phyloP scores from a whole-genome alignment of 495 filamentous ascomycete genomes.

The Penicillium silybi region DNA sequence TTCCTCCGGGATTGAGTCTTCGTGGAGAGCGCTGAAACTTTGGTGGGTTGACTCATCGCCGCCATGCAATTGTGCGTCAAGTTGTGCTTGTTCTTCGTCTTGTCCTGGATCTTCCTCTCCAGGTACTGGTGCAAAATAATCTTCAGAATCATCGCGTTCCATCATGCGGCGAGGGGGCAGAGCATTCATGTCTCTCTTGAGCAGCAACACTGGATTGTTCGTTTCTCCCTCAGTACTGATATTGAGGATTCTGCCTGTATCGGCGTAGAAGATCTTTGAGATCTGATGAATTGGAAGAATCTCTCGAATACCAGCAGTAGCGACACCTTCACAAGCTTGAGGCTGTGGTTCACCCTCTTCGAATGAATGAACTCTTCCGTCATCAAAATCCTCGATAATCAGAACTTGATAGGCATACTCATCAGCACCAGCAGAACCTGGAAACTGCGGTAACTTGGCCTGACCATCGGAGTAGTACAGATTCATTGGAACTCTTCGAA shows the following conservation, averaged over 20 bases:
- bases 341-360: conserved; percentile 63
- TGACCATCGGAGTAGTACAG: conserved; percentile 23
- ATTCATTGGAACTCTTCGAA: conserved; percentile 57
- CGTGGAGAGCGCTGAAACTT: conserved; percentile 24
- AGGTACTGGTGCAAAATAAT: conserved; percentile 23
- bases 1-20: conserved; percentile 38
- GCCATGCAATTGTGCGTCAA: conserved; percentile 64
- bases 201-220: conserved; percentile 79
- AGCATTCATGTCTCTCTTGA: conserved; percentile 81
- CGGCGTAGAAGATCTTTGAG: conserved; percentile 95
- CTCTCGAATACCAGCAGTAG: conserved; percentile 74
- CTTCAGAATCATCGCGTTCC: conserved; percentile 42
- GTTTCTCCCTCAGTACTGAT: conserved; percentile 74
- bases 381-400: conserved; percentile 89
- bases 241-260: conserved; percentile 90
- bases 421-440: conserved; percentile 49
- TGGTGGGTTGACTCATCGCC: conserved; percentile 29
- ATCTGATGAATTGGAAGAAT: conserved; percentile 85
- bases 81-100: conserved; percentile 54
- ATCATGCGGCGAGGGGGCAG: conserved; percentile 65
- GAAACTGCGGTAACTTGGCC: conserved; percentile 29
- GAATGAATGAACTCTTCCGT: conserved; percentile 79
- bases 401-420: conserved; percentile 88
- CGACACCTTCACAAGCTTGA: conserved; percentile 64
- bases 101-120: conserved; percentile 12